Evolutionary conservation across 2,329 filamentous ascomycete species (phyloP).

Genomic region (Phoma herbarum): DNA sequence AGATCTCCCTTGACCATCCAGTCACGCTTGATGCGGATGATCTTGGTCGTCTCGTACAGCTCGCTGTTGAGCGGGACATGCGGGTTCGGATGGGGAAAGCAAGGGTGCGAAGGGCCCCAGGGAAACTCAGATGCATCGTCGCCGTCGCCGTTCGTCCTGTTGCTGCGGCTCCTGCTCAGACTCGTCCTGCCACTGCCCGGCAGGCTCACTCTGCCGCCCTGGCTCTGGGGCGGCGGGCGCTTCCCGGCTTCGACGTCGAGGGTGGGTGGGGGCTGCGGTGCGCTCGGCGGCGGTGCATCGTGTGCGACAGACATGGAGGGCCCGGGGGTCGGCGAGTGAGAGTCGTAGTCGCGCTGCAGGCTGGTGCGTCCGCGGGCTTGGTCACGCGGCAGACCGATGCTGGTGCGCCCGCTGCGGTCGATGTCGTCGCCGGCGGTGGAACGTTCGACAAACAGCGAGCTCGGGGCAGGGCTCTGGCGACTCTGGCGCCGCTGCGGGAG

Average conservation of each 20-base stretch:
- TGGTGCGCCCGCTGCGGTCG: constrained; percentile 56
- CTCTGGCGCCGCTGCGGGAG: constrained; percentile 66
- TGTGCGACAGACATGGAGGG: constrained; percentile 39
- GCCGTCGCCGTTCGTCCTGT: constrained; percentile 61
- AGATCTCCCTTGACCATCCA: constrained; percentile 91
- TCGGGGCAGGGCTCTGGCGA: constrained; percentile 52
- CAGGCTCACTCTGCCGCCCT: constrained; percentile 34
- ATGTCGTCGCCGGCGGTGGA: constrained; percentile 53
- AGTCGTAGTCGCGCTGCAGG: constrained; percentile 29
- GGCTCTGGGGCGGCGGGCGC: constrained; percentile 16
- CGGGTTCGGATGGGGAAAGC: constrained; percentile 91
- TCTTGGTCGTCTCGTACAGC: constrained; percentile 79
- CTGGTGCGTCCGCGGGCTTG: constrained; percentile 31
- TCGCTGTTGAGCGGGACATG: constrained; percentile 82
- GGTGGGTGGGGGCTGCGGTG: constrained; percentile 23
- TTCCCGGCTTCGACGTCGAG: constrained; percentile 40
- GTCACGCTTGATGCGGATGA: constrained; percentile 90
- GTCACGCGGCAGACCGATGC: constrained; percentile 60
- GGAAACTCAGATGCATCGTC: constrained; percentile 66
- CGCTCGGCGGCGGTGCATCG: constrained; percentile 25
- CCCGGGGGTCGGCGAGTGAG: constrained; percentile 37
- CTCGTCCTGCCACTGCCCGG: constrained; percentile 42
- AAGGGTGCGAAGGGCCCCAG: constrained; percentile 95
- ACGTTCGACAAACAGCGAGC: constrained; percentile 50
- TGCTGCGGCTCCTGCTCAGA: constrained; percentile 35